Percentiles rank a stretch among this genome's conserved stretches.
Conservation (phyloP, 257 asterid species). For the Cynanchum wilfordii region DNA sequence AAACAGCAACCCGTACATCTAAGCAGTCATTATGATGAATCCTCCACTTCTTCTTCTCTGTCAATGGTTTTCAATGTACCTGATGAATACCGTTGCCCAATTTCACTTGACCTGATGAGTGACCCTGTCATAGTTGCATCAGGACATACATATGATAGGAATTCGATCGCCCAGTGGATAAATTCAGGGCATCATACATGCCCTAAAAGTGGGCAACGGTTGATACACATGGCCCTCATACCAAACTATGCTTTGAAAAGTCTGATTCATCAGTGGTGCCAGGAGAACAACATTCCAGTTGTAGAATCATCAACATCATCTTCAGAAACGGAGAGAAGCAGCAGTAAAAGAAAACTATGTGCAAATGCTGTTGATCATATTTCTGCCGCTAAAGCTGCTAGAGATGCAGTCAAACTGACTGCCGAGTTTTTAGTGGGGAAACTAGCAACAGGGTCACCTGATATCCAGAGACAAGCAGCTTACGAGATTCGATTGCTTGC, state of each 20-base stretch:
- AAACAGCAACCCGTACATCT: conserved; percentile 37
- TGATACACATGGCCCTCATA: conserved; percentile 80
- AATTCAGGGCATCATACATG: conserved; percentile 82
- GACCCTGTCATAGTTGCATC: conserved; percentile 85
- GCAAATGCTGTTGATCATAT: conserved; percentile 56
- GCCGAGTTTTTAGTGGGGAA: conserved; percentile 76
- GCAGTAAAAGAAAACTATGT: conserved; percentile 40
- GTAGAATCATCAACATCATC: conserved; percentile 36
- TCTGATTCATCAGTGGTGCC: conserved; percentile 73
- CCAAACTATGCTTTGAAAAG: conserved; percentile 71
- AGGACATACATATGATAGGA: conserved; percentile 82
- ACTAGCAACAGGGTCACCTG: conserved; percentile 70
- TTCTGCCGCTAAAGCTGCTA: conserved; percentile 60
- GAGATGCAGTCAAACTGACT: conserved; percentile 71
- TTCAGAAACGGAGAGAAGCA: conserved; percentile 35
- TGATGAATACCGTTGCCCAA: conserved; percentile 76
- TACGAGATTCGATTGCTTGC: conserved; percentile 76
- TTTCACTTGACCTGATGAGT: conserved; percentile 74
- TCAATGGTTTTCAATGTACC: conserved; percentile 44
- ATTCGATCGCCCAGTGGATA: conserved; percentile 77
- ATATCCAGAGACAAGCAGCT: conserved; percentile 77
- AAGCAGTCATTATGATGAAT: conserved; percentile 28
- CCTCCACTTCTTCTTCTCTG: conserved; percentile 30
- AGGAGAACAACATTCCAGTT: conserved; percentile 54
- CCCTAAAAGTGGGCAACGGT: conserved; percentile 82